Percentiles rank a stretch among this genome's conserved stretches.
Evolutionary conservation across 345 rosid genomes (phyloP).

Genomic region (Dovyalis caffra): DNA sequence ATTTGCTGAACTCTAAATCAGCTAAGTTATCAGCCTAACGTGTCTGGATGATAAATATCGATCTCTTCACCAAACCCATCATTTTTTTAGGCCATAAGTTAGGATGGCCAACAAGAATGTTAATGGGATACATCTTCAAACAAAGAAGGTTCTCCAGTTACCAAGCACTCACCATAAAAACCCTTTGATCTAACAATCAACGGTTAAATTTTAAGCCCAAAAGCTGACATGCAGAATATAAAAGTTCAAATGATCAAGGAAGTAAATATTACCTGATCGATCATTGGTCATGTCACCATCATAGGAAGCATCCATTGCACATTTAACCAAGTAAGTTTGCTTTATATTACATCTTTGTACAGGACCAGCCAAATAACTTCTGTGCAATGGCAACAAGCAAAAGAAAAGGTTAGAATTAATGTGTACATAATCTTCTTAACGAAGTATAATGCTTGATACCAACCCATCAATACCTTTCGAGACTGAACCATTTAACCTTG

Average conservation of each 20-base stretch:
- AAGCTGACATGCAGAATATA: not conserved
- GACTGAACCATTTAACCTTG: constrained; percentile 22
- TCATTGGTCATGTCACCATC: constrained; percentile 54
- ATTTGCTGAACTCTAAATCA: no score
- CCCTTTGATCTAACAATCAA: not conserved
- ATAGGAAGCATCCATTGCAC: constrained; percentile 79
- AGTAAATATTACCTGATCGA: constrained; percentile 42
- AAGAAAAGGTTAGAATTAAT: constrained; percentile 1
- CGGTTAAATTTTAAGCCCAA: not conserved
- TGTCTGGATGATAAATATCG: not conserved
- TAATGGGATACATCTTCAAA: no score
- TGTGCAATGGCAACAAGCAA: constrained; percentile 14
- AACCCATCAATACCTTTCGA: constrained; percentile 42
- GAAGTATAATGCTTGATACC: not conserved
- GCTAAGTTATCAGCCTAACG: not conserved
- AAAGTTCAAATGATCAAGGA: not conserved
- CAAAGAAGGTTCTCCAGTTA: not conserved
- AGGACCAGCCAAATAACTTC: constrained; percentile 31
- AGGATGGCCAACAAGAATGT: not conserved
- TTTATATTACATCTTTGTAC: constrained; percentile 28
- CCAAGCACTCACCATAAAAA: not conserved
- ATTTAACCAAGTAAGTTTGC: constrained; percentile 32
- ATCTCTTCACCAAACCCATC: not conserved
- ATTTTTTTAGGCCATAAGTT: constrained; percentile 5
- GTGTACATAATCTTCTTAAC: not conserved